Conservation (phyloP, 495 filamentous ascomycete species). For the Neurospora sp. region DNA sequence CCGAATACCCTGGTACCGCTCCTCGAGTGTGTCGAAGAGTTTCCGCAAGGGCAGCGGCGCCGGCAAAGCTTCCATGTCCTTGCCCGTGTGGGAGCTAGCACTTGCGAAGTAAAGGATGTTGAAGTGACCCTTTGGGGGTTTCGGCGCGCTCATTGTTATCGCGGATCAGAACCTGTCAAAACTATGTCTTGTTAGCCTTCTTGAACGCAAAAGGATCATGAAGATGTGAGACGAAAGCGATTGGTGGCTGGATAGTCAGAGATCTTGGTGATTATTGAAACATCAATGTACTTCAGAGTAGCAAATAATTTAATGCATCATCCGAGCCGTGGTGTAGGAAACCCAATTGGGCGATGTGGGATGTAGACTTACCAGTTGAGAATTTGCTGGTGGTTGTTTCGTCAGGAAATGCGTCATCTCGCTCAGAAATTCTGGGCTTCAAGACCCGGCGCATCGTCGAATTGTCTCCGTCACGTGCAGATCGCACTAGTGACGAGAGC, state of each 20-base stretch:
- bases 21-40: conserved; percentile 65
- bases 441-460: not conserved
- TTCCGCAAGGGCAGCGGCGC: conserved; percentile 59
- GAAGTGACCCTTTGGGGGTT: conserved; percentile 50
- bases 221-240: not conserved
- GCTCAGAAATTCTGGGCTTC: not conserved
- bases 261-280: conserved; percentile 50
- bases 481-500: not conserved
- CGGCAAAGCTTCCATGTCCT: conserved; percentile 57
- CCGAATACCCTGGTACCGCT: conserved; percentile 69
- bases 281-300: conserved; percentile 50
- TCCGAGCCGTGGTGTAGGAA: conserved; percentile 16
- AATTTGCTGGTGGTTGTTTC: not conserved
- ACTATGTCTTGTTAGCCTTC: not conserved
- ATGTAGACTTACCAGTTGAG: conserved; percentile 9
- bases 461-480: not conserved
- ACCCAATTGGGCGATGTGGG: not conserved
- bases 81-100: conserved; percentile 62
- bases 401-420: not conserved
- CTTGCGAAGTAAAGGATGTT: conserved; percentile 82
- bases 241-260: conserved; percentile 35
- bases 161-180: not conserved
- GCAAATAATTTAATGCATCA: conserved; percentile 53
- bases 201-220: not conserved
- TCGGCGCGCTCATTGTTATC: conserved; percentile 24